These are phyloP conservation scores for Diaporthe sp. DNA, from an alignment of 2,329 filamentous ascomycete species.

Conservation along the genomic window DNA sequence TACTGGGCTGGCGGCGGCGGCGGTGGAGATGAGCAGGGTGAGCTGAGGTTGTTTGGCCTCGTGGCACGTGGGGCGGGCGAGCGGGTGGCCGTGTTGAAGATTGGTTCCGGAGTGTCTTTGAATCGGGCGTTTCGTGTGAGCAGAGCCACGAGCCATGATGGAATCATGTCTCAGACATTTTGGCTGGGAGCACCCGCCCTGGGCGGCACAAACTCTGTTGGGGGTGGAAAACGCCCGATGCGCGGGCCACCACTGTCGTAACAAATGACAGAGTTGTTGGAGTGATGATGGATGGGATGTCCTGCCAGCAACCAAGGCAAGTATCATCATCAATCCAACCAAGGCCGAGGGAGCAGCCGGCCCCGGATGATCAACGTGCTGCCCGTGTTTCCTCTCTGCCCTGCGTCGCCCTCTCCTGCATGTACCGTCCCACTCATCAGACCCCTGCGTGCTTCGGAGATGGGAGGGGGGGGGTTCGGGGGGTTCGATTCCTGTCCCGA, in stretches of 20 bases:
- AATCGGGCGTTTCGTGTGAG: slow-evolving; percentile 19
- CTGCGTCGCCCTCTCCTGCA: neutral
- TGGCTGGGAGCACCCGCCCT: slow-evolving; percentile 18
- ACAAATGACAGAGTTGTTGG: neutral
- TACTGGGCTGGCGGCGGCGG: neutral
- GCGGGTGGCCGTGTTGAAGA: neutral
- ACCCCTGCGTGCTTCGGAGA: slow-evolving; percentile 25
- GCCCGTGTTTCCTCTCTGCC: neutral
- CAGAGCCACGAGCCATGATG: slow-evolving; percentile 20
- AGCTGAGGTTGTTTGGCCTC: neutral
- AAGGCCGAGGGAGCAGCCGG: neutral
- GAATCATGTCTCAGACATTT: slow-evolving; percentile 30
- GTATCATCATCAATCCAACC: no score
- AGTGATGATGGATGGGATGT: neutral
- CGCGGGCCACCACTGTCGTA: neutral
- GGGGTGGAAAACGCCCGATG: slow-evolving; percentile 11
- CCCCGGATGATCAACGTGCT: neutral
- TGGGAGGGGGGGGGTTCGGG: slow-evolving; percentile 5
- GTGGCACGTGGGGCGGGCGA: slow-evolving; percentile 17
- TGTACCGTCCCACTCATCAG: neutral
- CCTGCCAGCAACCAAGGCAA: neutral
- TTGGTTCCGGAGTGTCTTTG: slow-evolving; percentile 8
- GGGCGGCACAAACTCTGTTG: slow-evolving; percentile 14
- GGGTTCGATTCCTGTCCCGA: neutral
- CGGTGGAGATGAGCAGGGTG: slow-evolving; percentile 9